phyloP scores from a whole-genome alignment of 371 early-diverging fungal species.

The Mucor ambiguus region DNA sequence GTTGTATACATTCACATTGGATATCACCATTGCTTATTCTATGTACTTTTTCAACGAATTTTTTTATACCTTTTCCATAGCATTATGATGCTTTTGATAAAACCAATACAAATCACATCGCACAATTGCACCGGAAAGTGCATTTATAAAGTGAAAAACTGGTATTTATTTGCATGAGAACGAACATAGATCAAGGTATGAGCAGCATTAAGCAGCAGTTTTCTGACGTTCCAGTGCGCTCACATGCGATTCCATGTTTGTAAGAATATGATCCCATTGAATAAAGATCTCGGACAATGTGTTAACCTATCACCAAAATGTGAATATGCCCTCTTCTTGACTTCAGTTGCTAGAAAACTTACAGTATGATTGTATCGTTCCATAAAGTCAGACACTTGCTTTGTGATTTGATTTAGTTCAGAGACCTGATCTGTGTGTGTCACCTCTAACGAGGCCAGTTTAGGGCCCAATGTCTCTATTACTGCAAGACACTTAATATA shows the following conservation, averaged over 20 bases:
- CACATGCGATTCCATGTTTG: constrained; percentile 58
- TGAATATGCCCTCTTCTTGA: not conserved
- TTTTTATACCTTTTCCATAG: too few species aligned
- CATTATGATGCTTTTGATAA: too few species aligned
- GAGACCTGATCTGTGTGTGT: constrained; percentile 52
- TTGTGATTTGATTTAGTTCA: constrained; percentile 44
- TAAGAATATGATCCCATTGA: constrained; percentile 62
- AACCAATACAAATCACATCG: too few species aligned
- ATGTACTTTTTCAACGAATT: too few species aligned
- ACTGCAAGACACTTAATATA: constrained; percentile 21
- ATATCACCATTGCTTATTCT: too few species aligned
- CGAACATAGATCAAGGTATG: not conserved
- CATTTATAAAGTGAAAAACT: not conserved
- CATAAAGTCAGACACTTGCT: constrained; percentile 46
- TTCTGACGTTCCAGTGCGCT: constrained; percentile 49
- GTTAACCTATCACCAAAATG: constrained; percentile 43
- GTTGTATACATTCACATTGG: too few species aligned
- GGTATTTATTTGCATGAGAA: too few species aligned
- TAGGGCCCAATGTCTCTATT: constrained; percentile 48
- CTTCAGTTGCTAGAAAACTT: constrained; percentile 3
- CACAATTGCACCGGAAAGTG: too few species aligned
- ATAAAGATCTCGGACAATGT: constrained; percentile 67
- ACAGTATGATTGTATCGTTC: constrained; percentile 59
- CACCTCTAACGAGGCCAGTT: constrained; percentile 51
- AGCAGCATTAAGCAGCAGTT: not conserved